Evolutionary conservation across 2,329 filamentous ascomycete genomes (phyloP), one percentile per base, ranked within the genome.

Genomic region (Moelleriella libera): DNA sequence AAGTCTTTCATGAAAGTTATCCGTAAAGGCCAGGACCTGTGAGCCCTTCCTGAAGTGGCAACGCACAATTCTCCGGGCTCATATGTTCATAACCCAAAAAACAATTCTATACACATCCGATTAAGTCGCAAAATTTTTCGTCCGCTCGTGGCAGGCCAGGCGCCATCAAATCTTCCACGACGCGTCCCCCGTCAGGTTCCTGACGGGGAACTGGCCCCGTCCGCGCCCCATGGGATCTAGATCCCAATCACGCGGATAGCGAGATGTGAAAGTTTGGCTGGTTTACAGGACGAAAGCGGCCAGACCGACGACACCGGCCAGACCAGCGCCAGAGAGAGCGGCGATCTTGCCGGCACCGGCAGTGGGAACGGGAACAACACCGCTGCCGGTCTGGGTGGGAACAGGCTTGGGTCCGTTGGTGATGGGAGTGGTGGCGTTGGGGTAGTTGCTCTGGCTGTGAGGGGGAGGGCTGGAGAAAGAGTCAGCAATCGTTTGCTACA

Each of bases 221-320:
- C 21, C 21, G 21, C 21, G 21, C 21, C 21, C 3, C 21, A 21
- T 21, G 21, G 21, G 21, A 21, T 21, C 21, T 21, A 21, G 21
- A 21, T 21, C 21, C 21, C 21, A 21, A 3, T 21, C 21, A 21
- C 21, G 21, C 21, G 21, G 21, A 21, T 21, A 21, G 21, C 21
- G 21, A 21, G 55, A 55, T 56, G 59, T 57, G 56, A 59, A 53
- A 57, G 57, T 55, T 55, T 54, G 54, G 54, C 57, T 60, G 62
- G 68, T 72, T 75, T 78, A 80, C 68, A 79, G 70, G 60, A 72
- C 60, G 63, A 74, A 68, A 62, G 74, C 76, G 59, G 73, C 76
- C 51, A 80, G 61, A 60, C 72, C 78, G 62, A 80, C 67, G 55
- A 80, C 62, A 69, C 72, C 77, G 56, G 74, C 77, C 56, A 82